A percentile compares a stretch with the other conserved stretches of the same genome.
These are phyloP conservation scores for Zea mays DNA, from an alignment of 176 grass and related monocot genomes.

Conservation along the genomic window Zm-B73-REFERENCE-NAM-5.0 NC_050096.1:50585501-50586000, in stretches of 20 bases:
- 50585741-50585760: conserved; percentile 5
- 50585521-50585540: too few relatives aligned
- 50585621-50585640: conserved; percentile 34
- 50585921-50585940: conserved; percentile 17
- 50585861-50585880: conserved; percentile 65
- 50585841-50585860: conserved; percentile 51
- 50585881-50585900: conserved; percentile 69
- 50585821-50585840: conserved; percentile 58
- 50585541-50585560: too few relatives aligned
- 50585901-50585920: conserved; percentile 40
- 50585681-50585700: conserved; percentile 6
- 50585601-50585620: neutral
- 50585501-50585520: neutral
- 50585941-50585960: conserved; percentile 34
- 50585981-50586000: conserved; percentile 48
- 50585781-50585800: neutral
- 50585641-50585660: conserved; percentile 51
- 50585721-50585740: conserved; percentile 8
- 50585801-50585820: conserved; percentile 34
- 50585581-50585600: neutral
- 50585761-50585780: neutral
- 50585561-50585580: neutral
- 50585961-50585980: conserved; percentile 65
- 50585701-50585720: neutral
- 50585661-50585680: conserved; percentile 18